Evolutionary conservation across 371 early-diverging fungal species (phyloP).

Genomic region (Nematocida sp.): DNA sequence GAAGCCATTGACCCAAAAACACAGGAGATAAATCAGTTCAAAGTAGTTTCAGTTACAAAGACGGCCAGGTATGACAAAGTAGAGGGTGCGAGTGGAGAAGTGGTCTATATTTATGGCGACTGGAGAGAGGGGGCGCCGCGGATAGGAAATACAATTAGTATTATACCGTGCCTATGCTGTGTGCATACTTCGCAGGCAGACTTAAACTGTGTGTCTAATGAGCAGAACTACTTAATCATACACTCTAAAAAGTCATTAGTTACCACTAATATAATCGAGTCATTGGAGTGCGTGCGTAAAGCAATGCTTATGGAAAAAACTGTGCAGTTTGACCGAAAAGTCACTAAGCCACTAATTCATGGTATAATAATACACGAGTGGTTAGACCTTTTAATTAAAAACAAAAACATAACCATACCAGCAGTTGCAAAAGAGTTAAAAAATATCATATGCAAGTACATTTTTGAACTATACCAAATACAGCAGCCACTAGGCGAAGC

Average conservation of each 20-base stretch:
- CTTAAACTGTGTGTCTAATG: background rate
- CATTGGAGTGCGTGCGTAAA: slow-evolving; percentile 27
- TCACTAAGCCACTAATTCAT: slow-evolving; percentile 7
- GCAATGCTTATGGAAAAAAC: slow-evolving; percentile 19
- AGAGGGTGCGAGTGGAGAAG: slow-evolving; percentile 14
- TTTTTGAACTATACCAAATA: slow-evolving; percentile 1
- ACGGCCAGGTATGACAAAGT: background rate
- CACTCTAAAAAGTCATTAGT: slow-evolving; percentile 34
- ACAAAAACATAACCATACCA: slow-evolving; percentile 6
- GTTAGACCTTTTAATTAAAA: slow-evolving; percentile 19
- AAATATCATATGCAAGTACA: background rate
- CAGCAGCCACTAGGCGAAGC: background rate
- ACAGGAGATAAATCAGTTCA: background rate
- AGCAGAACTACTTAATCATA: slow-evolving; percentile 40
- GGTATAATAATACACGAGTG: slow-evolving; percentile 52
- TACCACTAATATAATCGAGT: slow-evolving; percentile 9
- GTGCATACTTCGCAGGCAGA: background rate
- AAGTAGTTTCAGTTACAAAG: slow-evolving; percentile 5
- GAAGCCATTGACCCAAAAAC: slow-evolving; percentile 1
- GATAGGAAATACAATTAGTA: slow-evolving; percentile 30
- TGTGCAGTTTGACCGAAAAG: background rate
- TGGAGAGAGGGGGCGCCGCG: slow-evolving; percentile 24
- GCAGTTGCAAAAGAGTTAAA: slow-evolving; percentile 29
- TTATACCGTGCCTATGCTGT: slow-evolving; percentile 48
- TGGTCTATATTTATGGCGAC: slow-evolving; percentile 10